Percentiles rank a stretch among this genome's conserved stretches.
Evolutionary conservation across 1,139 yeast species (phyloP).

Genomic region (Debaryomycetaceae sp.): DNA sequence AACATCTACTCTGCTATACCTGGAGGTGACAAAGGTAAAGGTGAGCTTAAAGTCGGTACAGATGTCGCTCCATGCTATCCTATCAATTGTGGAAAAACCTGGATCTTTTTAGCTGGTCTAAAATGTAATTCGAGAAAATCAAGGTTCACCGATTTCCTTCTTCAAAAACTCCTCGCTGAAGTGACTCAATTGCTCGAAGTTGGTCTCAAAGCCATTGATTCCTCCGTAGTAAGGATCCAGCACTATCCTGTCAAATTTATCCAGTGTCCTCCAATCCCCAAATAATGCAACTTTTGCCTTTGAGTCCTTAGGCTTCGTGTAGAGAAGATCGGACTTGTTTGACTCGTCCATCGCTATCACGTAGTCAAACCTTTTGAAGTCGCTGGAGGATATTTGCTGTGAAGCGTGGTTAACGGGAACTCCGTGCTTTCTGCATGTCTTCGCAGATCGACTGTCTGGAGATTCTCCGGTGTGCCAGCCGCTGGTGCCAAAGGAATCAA

Average conservation of each 20-base stretch:
- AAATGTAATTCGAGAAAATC: no score
- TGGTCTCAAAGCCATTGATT: slow-evolving; percentile 71
- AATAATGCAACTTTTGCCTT: slow-evolving; percentile 57
- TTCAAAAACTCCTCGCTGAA: slow-evolving; percentile 66
- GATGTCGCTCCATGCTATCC: no score
- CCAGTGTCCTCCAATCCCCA: slow-evolving; percentile 70
- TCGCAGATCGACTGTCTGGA: slow-evolving; percentile 74
- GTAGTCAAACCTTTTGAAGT: slow-evolving; percentile 74
- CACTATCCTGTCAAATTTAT: slow-evolving; percentile 52
- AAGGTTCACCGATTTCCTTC: slow-evolving; percentile 35
- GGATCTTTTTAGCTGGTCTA: no score
- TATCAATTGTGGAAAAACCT: no score
- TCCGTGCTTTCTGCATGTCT: slow-evolving; percentile 66
- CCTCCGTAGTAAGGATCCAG: slow-evolving; percentile 96
- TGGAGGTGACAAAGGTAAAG: no score
- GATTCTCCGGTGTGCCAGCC: slow-evolving; percentile 79
- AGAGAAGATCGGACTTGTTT: slow-evolving; percentile 58
- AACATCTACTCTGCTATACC: no score
- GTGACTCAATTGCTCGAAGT: slow-evolving; percentile 69
- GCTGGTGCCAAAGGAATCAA: slow-evolving; percentile 89
- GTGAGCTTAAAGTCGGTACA: no score
- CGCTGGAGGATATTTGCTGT: slow-evolving; percentile 59
- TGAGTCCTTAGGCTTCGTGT: slow-evolving; percentile 54
- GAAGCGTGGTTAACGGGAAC: slow-evolving; percentile 76
- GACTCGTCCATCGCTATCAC: slow-evolving; percentile 81